A percentile compares a stretch with the other conserved stretches of the same genome.
Evolutionary conservation across 257 asterid genomes (phyloP).

Genomic region (Gardenia jasminoides): DNA sequence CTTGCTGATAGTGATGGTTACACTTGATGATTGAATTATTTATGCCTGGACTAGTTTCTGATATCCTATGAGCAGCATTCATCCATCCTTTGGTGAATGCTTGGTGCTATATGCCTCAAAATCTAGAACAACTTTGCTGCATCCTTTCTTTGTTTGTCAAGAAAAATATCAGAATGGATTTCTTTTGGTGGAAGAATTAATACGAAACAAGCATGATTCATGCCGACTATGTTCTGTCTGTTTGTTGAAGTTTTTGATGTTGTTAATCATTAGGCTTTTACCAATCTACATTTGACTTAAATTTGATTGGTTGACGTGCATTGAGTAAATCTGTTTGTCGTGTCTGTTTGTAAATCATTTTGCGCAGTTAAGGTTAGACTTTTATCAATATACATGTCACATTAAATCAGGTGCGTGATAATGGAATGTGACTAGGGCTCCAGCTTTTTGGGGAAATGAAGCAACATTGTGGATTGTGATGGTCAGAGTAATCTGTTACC

Average conservation of each 20-base stretch:
- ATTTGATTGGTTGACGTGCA: neutral
- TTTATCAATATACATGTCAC: neutral
- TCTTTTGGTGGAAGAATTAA: neutral
- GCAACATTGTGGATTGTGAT: neutral
- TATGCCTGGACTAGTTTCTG: neutral
- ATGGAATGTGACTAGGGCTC: neutral
- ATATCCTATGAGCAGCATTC: neutral
- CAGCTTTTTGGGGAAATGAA: neutral
- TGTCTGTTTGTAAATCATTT: neutral
- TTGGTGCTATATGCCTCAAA: neutral
- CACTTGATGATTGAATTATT: neutral
- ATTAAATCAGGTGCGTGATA: neutral
- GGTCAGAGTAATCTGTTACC: neutral
- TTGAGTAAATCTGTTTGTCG: neutral
- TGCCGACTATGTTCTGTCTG: neutral
- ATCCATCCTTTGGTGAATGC: neutral
- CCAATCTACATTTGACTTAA: neutral
- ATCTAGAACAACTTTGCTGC: neutral
- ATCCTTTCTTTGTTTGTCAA: neutral
- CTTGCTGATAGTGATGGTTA: slow-evolving; percentile 3
- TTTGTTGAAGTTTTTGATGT: neutral
- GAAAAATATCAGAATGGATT: no score
- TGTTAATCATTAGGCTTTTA: neutral
- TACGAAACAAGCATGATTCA: neutral
- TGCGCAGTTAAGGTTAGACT: neutral